A percentile compares a stretch with the other conserved stretches of the same genome.
Evolutionary conservation across 140 eudicot genomes (phyloP).

Genomic region (Ambrosia hybrid): DNA sequence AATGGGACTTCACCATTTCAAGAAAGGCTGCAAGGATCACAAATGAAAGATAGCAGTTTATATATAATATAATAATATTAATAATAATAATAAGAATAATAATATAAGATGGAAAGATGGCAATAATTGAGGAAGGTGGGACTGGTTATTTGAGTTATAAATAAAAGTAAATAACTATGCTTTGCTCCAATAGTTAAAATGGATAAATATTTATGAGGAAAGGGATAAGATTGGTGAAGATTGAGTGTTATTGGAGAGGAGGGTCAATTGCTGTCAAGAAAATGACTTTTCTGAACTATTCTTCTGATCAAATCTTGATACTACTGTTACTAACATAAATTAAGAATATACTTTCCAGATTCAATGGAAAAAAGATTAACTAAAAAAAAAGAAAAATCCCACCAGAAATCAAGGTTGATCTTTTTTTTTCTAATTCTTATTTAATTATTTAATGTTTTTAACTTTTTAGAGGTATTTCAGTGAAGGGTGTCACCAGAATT

Average conservation of each 20-base stretch:
- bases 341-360: slow-evolving; percentile 25
- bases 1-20: slow-evolving; percentile 51
- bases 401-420: background rate
- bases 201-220: slow-evolving; percentile 8
- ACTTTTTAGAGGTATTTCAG: too few relatives aligned
- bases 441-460: too few relatives aligned
- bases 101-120: background rate
- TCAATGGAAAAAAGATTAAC: background rate
- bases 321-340: background rate
- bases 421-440: background rate
- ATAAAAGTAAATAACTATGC: too few relatives aligned
- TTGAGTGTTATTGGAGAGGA: slow-evolving; percentile 19
- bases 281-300: slow-evolving; percentile 31
- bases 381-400: slow-evolving; percentile 5
- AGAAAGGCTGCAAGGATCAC: slow-evolving; percentile 16
- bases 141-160: slow-evolving; percentile 1
- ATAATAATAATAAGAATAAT: too few relatives aligned
- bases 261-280: slow-evolving; percentile 29
- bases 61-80: background rate
- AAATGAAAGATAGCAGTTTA: background rate
- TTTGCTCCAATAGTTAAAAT: too few relatives aligned
- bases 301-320: slow-evolving; percentile 23
- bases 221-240: slow-evolving; percentile 17
- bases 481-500: too few relatives aligned
- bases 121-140: slow-evolving; percentile 24